Percentiles rank a stretch among this genome's conserved stretches.
These are phyloP conservation scores for Moesziomyces globuligerus DNA, from an alignment of 1,284 basidiomycete genomes.

Conservation along the genomic window DNA sequence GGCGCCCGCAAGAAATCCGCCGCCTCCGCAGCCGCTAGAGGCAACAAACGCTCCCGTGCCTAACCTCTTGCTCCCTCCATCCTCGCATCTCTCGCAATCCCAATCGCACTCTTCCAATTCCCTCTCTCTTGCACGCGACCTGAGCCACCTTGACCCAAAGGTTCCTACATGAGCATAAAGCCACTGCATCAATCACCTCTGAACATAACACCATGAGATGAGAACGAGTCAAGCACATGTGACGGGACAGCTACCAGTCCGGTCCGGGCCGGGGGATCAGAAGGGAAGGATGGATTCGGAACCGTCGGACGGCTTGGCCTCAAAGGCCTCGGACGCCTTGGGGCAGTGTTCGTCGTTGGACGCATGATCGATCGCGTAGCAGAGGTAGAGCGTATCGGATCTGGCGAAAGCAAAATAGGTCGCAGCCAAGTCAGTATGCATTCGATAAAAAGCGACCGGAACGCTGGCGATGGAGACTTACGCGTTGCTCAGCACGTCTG, in stretches of 20 bases:
- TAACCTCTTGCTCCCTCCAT: slow-evolving; percentile 2
- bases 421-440: neutral
- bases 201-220: no score
- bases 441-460: no score
- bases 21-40: slow-evolving; percentile 12
- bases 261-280: slow-evolving; percentile 1
- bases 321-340: slow-evolving; percentile 37
- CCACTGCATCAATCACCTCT: no score
- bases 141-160: neutral
- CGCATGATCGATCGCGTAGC: slow-evolving; percentile 86
- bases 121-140: no score
- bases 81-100: neutral
- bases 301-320: slow-evolving; percentile 24
- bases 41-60: slow-evolving; percentile 38
- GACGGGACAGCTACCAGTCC: no score
- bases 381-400: slow-evolving; percentile 83
- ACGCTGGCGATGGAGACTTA: slow-evolving; percentile 65
- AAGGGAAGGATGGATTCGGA: slow-evolving; percentile 42
- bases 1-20: slow-evolving; percentile 24
- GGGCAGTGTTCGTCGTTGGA: slow-evolving; percentile 61
- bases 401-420: neutral
- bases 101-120: neutral
- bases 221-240: no score
- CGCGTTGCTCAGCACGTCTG: slow-evolving; percentile 83
- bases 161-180: neutral